Conservation (phyloP, 1,284 basidiomycete species). For the Ganoderma sp. region DNA sequence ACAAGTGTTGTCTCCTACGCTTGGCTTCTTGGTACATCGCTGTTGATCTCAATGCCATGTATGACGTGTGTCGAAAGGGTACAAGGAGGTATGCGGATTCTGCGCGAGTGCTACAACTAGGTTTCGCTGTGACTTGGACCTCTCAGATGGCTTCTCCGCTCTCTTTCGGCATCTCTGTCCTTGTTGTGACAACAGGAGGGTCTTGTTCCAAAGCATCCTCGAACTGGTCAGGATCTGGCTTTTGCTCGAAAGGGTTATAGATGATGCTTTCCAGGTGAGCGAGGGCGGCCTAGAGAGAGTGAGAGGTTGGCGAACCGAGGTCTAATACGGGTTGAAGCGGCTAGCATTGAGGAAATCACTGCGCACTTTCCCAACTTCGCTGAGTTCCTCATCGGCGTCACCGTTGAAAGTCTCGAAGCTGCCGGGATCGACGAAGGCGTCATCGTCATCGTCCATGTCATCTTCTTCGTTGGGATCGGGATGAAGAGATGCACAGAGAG, state of each 20-base stretch:
- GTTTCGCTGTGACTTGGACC: neutral
- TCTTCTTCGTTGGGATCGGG: constrained; percentile 65
- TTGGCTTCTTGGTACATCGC: neutral
- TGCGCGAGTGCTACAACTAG: neutral
- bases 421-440: constrained; percentile 64
- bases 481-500: constrained; percentile 88
- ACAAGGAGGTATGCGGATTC: constrained; percentile 12
- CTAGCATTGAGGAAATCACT: constrained; percentile 82
- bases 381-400: constrained; percentile 70
- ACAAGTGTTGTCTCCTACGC: neutral
- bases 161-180: neutral
- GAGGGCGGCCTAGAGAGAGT: constrained; percentile 65
- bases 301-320: constrained; percentile 29
- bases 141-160: neutral
- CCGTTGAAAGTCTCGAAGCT: constrained; percentile 68
- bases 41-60: constrained; percentile 12
- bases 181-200: neutral
- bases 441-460: constrained; percentile 45
- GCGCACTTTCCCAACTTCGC: constrained; percentile 92
- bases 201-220: constrained; percentile 32
- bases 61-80: constrained; percentile 19
- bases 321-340: constrained; percentile 89
- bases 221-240: constrained; percentile 31
- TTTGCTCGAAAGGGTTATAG: constrained; percentile 50
- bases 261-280: constrained; percentile 80